phyloP scores from a whole-genome alignment of 2,329 filamentous ascomycete species.

The Atkinsonella texensis region DNA sequence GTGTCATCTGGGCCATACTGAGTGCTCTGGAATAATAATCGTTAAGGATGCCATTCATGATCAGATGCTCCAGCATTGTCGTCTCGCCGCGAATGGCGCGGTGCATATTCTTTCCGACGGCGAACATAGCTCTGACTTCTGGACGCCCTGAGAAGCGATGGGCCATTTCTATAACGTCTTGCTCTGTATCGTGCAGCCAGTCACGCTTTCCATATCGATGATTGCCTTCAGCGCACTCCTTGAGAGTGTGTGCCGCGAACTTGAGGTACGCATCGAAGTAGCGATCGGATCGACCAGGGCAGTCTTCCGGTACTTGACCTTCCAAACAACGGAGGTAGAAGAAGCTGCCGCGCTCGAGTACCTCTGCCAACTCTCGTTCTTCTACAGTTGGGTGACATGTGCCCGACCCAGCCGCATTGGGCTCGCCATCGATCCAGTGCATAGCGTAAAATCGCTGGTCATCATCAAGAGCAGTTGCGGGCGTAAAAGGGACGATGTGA shows the following conservation, averaged over 20 bases:
- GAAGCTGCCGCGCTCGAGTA: background rate
- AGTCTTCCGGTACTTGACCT: background rate
- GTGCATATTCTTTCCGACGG: conserved; percentile 21
- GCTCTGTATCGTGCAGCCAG: background rate
- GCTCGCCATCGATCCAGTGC: background rate
- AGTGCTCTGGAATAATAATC: conserved; percentile 1
- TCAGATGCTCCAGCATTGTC: conserved; percentile 25
- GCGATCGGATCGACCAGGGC: background rate
- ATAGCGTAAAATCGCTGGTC: background rate
- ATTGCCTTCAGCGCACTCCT: background rate
- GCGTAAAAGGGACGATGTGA: background rate
- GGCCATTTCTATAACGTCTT: background rate
- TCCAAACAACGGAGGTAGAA: background rate
- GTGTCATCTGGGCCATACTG: background rate
- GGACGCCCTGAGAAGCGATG: background rate
- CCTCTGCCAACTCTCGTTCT: background rate
- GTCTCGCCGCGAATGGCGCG: conserved; percentile 20
- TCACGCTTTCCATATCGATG: background rate
- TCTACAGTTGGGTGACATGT: background rate
- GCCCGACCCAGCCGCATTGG: background rate
- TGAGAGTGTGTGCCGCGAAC: background rate
- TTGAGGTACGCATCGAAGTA: background rate
- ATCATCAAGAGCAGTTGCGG: background rate
- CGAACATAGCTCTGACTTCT: conserved; percentile 16
- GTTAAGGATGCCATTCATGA: conserved; percentile 19